A percentile compares a stretch with the other conserved stretches of the same genome.
These are phyloP conservation scores for Cordyceps cicadae DNA, from an alignment of 2,329 filamentous ascomycete species.

Conservation along the genomic window DNA sequence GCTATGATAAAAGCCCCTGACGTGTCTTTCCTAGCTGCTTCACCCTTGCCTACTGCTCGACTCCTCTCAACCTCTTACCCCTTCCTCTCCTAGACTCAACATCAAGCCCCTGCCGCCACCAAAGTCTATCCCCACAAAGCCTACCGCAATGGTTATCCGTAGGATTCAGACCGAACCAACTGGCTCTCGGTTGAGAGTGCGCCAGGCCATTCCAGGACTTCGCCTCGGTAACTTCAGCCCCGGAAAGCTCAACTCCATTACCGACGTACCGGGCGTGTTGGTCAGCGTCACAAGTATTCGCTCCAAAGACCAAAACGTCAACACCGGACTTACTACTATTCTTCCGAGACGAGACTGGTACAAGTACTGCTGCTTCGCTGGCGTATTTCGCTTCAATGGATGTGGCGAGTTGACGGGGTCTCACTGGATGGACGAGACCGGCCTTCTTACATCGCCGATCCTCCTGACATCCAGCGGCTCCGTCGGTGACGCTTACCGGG, in stretches of 20 bases:
- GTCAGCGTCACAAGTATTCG: conserved; percentile 38
- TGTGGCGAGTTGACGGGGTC: conserved; percentile 54
- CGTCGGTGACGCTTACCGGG: conserved; percentile 50
- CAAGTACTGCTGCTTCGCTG: conserved; percentile 36
- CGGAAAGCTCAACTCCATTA: conserved; percentile 41
- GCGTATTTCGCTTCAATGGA: conserved; percentile 56
- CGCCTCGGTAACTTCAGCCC: conserved; percentile 35
- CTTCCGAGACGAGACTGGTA: conserved; percentile 38
- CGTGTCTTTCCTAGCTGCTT: background rate
- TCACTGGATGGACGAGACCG: conserved; percentile 55
- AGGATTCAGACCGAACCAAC: background rate
- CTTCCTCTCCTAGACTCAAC: background rate
- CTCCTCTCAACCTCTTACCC: background rate
- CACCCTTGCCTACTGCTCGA: background rate
- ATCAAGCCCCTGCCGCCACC: too few species aligned
- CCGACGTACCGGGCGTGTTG: conserved; percentile 41
- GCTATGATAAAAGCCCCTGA: background rate
- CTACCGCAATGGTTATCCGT: background rate
- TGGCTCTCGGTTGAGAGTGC: conserved; percentile 19
- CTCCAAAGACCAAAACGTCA: conserved; percentile 26
- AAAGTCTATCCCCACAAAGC: background rate
- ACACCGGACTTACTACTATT: conserved; percentile 43
- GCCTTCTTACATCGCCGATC: conserved; percentile 50
- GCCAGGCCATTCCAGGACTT: conserved; percentile 36
- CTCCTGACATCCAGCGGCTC: conserved; percentile 51